Evolutionary conservation across 2,329 filamentous ascomycete genomes (phyloP), one percentile per base, ranked within the genome.

Genomic region (Xylaria sp.): DNA sequence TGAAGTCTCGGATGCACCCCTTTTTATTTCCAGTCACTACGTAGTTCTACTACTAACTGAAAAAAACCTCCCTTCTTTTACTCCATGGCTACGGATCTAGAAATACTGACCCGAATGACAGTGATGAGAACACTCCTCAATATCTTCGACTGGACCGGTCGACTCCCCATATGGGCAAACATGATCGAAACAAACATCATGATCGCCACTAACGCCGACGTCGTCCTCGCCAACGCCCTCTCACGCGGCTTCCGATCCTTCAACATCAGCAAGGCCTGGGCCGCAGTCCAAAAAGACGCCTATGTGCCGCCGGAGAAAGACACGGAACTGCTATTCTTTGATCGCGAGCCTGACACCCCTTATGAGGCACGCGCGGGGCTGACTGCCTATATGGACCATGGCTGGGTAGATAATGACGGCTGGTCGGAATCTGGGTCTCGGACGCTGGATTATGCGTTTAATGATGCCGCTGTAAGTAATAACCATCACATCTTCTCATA

Each of bases 131-230:
- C 75, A 0, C 70, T 80, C 9, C 65, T 80, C 1, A 66, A 69
- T 4, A 79, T 80, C 19, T 80, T 78, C 55, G 73, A 78, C 55
- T 80, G 76, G 77, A 72, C 72, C 4, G 76, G 77, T 2, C 70
- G 78, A 48, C 64, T 80, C 7, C 78, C 78, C 0, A 78, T 80
- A 71, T 80, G 77, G 78, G 78, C 77, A 0, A 80, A 80, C 57
- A 69, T 79, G 60, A 71, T 80, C 4, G 78, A 80, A 62, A 80
- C 77, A 1, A 80, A 80, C 66, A 79, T 79, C 61, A 80, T 80
- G 78, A 78, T 80, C 42, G 76, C 76, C 1, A 79, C 78, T 0
- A 78, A 80, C 59, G 78, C 76, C 11, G 77, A 80, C 52, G 77
- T 73, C 1, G 75, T 80, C 1, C 67, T 80, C 2, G 75, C 78